Evolutionary conservation across 805 yeast genomes (phyloP).

Genomic region (Yamadazyma nakazawae): DNA sequence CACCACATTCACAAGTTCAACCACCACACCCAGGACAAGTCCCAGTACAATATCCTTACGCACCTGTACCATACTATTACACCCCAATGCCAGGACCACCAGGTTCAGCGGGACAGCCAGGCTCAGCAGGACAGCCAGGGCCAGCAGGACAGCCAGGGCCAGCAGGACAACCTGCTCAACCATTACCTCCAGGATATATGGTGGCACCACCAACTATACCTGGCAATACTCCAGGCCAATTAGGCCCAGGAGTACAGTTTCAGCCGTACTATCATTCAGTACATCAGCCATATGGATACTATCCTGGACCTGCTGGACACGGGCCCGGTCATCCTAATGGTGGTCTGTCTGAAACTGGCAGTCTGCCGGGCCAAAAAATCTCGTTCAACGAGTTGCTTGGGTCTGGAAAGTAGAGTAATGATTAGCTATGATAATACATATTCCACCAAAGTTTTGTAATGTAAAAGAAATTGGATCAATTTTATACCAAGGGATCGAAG

Average conservation of each 20-base stretch:
- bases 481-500: no score
- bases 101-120: neutral
- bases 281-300: neutral
- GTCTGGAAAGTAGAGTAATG: conserved; percentile 18
- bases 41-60: neutral
- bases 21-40: neutral
- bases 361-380: conserved; percentile 33
- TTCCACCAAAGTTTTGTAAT: neutral
- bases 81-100: neutral
- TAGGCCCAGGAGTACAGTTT: neutral
- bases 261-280: neutral
- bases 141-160: neutral
- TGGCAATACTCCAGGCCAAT: neutral
- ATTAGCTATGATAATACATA: neutral
- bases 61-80: neutral
- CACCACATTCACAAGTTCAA: neutral
- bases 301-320: neutral
- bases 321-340: neutral
- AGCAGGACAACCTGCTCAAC: neutral
- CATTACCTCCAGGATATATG: no score
- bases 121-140: neutral
- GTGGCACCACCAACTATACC: no score
- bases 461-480: no score
- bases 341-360: neutral
- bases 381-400: conserved; percentile 40